Base-by-base conservation (phyloP, 345 rosid species). In the Anastatica hierochuntica region DNA sequence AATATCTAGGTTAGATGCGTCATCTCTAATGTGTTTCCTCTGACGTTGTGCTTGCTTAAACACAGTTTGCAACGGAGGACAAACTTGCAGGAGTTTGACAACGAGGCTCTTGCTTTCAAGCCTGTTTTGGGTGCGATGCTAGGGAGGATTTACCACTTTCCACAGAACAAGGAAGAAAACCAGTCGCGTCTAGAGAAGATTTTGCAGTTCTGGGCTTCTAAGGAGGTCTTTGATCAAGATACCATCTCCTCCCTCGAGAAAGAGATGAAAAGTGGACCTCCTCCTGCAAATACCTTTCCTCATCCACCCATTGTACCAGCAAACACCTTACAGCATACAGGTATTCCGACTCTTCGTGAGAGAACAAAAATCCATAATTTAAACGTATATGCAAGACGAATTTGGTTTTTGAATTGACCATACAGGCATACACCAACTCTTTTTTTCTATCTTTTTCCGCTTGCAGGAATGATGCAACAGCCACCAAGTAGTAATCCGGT, bases 151-250 rank as follows among this genome's bases (percentile, higher is more conserved):
- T 94, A 78, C 73, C 94, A 85, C 74, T 73, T 72, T 61, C 85
- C 90, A 60, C 89, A 77, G 50, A 85, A 81, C 72, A 82, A 80
- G 71, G 95, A 85, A 49, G 97, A n/a, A n/a, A n/a, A n/a, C n/a
- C n/a, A n/a, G n/a, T n/a, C n/a, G n/a, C n/a, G 90, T 15, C 75
- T 94, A 49, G 94, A 85, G 77, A 94, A 85, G 69, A 88, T 94
- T 61, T 65, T 94, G 54, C 95, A 79, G 67, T 94, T 88, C 61
- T 94, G 99, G 99, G 94, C 80, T 52, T 78, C 95, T 18, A 88
- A 94, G 71, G 95, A 83, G 75, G 97, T 94, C 62, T 94, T 77
- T 69, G 85, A 88, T 71, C 81, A 81, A 72, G 99, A 88, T 62
- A 74, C 83, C 26, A 79, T 88, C 56, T 75, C 76, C 77, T 70